Evolutionary conservation across 106 monocot genomes (phyloP), one percentile per base, ranked within the genome.

Genomic region (Dendrobium catenatum): DNA sequence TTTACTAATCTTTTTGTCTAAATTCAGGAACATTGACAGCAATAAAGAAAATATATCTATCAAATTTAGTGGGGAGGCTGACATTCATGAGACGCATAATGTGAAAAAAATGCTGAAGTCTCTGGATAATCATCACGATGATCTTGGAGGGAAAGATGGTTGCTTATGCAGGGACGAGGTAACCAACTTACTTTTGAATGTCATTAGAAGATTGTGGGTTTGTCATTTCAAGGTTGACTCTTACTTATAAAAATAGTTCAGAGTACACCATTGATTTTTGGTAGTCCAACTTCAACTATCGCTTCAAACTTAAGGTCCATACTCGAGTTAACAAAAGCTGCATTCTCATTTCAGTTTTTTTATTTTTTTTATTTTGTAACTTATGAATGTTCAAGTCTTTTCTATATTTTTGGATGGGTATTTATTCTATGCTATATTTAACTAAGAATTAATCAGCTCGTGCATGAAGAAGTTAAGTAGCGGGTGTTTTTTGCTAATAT

Each of bases 181-280:
- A 27, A 76, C 15, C 76, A 76, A 76, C 22, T 76, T 76, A 2
- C n/a, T 49, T 76, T 76, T 76, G 74, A 49, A 76, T 76, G 26
- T n/a, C 27, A 49, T 76, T 44, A 6, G 2, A 66, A 44, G 6
- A 4, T 75, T 75, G 29, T 75, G 19, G 43, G 44, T 75, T n/a
- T 18, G n/a, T 44, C n/a, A 75, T 75, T 75, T 75, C 43, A 75
- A 27, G 31, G 72, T 72, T 18, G 72, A 72, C 24, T 9, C 64
- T 24, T 9, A 66, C 22, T 24, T 6, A 10, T 5, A 26, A 24
- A 66, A 66, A 26, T 66, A 8, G 6, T 26, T 66, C 24, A 66
- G 3, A 22, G 20, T 19, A 26, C 27, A 67, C 26, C 26, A 68
- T 68, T 27, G n/a, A 19, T 68, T 67, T 68, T 2, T 68, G 70